Evolutionary conservation across 306 rosid species (phyloP), one percentile per base, ranked within the genome.

Genomic region (Rubus parviflorus): DNA sequence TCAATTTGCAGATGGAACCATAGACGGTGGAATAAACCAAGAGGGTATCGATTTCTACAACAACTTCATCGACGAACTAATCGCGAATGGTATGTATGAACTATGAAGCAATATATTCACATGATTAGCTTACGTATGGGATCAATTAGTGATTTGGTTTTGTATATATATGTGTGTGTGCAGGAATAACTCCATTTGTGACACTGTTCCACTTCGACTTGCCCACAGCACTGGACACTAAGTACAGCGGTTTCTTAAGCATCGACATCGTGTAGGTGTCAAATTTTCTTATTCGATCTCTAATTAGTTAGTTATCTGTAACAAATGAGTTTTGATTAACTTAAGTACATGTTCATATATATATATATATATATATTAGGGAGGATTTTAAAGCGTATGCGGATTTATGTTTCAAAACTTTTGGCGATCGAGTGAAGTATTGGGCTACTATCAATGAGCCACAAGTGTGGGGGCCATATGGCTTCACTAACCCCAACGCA

Each of bases 101-200:
- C 20, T 16, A 47, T 58, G 65, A 23, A 58, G 5, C 37, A 22
- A 58, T 23, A 22, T 1, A 15, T 22, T 58, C 62, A 7, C 30
- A 19, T 47, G 17, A 47, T 47, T 13, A 13, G 16, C 16, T 11
- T 17, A 51, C 1, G n/a, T 17, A 51, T 51, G 20, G 57, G 20
- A 17, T n/a, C 13, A 56, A 2, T 0, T 53, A 53, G 9, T 53
- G 58, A 53, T 19, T n/a, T 53, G 22, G 1, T 8, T 9, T 56
- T 56, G 35, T 56, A 56, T 20, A 22, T 56, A 2, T 16, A n/a
- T 22, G 66, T 13, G 35, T 30, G 35, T 30, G 35, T 30, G 16
- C 66, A 60, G 66, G 66, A 7, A 60, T 60, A 4, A 60, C 66
- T 60, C 66, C 66, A 13, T 60, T 60, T 60, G 66, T 60, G 66